phyloP scores from a whole-genome alignment of 1,139 yeast species.

The Geotrichum citri-aurantii region DNA sequence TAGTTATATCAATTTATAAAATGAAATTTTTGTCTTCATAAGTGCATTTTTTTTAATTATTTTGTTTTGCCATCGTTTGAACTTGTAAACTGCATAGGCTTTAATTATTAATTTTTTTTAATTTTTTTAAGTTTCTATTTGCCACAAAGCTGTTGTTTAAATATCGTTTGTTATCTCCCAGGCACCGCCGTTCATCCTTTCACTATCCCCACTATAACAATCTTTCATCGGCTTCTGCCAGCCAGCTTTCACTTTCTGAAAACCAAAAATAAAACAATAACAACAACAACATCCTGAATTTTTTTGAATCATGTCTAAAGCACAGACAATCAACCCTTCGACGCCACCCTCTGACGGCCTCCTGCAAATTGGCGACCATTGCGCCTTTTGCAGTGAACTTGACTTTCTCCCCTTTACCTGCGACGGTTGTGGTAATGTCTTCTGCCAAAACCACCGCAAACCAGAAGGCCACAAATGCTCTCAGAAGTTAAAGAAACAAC shows the following conservation, averaged over 20 bases:
- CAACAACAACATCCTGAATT: neutral
- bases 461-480: conserved; percentile 44
- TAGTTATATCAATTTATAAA: too few species aligned
- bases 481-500: conserved; percentile 5
- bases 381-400: conserved; percentile 44
- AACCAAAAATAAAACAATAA: neutral
- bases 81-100: neutral
- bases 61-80: neutral
- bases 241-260: neutral
- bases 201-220: neutral
- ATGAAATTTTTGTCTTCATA: neutral
- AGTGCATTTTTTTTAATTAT: neutral
- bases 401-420: conserved; percentile 57
- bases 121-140: too few species aligned
- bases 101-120: too few species aligned
- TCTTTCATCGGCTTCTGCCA: neutral
- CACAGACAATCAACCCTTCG: neutral
- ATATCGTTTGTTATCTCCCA: neutral
- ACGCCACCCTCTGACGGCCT: conserved; percentile 34
- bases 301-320: neutral
- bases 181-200: neutral
- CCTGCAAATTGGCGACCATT: conserved; percentile 52
- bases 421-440: conserved; percentile 44
- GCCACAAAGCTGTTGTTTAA: neutral
- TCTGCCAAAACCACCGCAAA: conserved; percentile 47